These are phyloP conservation scores for Carex kokanica DNA, from an alignment of 176 grass and related monocot species.

Conservation along the genomic window DNA sequence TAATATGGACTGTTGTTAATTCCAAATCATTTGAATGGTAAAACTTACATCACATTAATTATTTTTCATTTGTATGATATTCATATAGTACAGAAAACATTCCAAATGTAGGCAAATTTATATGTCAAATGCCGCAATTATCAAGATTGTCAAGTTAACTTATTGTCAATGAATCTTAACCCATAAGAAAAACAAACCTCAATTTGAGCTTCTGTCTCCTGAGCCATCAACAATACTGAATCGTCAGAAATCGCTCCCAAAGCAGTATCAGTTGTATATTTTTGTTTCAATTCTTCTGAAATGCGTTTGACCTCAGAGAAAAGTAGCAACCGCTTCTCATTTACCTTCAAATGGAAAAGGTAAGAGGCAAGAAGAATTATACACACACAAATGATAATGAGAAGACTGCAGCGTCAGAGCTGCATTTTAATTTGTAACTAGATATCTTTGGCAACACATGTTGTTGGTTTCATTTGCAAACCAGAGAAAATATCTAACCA, in stretches of 20 bases:
- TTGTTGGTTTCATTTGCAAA: background rate
- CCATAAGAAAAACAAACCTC: conserved; percentile 42
- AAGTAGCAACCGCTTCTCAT: conserved; percentile 43
- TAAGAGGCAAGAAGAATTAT: background rate
- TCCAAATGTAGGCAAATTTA: background rate
- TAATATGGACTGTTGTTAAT: background rate
- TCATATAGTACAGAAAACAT: background rate
- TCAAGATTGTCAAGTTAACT: background rate
- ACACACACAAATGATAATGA: background rate
- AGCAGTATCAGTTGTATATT: conserved; percentile 30
- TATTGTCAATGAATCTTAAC: background rate
- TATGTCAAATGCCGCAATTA: background rate
- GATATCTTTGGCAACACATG: conserved; percentile 24
- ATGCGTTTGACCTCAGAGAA: conserved; percentile 55
- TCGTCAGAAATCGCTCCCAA: conserved; percentile 43
- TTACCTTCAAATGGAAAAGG: conserved; percentile 58
- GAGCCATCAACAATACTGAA: conserved; percentile 43
- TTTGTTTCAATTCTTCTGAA: conserved; percentile 47
- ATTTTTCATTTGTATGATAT: background rate
- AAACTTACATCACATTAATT: no score
- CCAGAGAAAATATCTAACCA: conserved; percentile 26
- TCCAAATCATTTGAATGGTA: background rate
- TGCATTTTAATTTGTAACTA: conserved; percentile 29
- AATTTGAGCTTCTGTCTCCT: conserved; percentile 52
- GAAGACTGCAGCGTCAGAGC: background rate